Conservation (phyloP, 805 yeast genomes). For the Sugiyamaella marilandica region DNA sequence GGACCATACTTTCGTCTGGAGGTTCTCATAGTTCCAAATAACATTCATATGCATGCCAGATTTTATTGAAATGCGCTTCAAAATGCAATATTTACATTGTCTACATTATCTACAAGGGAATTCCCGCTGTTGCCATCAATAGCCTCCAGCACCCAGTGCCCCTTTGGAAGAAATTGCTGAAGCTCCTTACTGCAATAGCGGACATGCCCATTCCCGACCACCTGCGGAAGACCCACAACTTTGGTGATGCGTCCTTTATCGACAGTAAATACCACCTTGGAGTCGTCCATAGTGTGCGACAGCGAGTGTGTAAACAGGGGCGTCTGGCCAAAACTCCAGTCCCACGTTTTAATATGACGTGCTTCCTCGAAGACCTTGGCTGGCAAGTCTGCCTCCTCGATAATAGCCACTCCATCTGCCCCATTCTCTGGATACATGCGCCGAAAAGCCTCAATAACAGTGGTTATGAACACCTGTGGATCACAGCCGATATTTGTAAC, state of each 20-base stretch:
- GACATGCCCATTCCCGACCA: constrained; percentile 22
- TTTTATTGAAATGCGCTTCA: no score
- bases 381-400: constrained; percentile 15
- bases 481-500: constrained; percentile 60
- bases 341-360: constrained; percentile 49
- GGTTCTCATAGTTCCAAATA: no score
- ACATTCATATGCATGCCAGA: no score
- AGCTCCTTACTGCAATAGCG: constrained; percentile 5
- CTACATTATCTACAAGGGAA: neutral
- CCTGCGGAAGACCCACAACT: constrained; percentile 12
- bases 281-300: constrained; percentile 31
- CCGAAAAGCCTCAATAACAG: constrained; percentile 41
- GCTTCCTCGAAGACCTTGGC: constrained; percentile 21
- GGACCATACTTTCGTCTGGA: no score
- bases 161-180: neutral
- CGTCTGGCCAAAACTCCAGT: constrained; percentile 72
- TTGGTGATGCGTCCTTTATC: constrained; percentile 42
- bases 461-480: constrained; percentile 42
- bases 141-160: constrained; percentile 4
- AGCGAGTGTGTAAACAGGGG: constrained; percentile 64
- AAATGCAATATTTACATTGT: neutral
- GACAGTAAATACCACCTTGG: constrained; percentile 40
- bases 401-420: neutral
- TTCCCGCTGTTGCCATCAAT: constrained; percentile 7
- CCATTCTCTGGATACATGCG: constrained; percentile 25